Conservation (phyloP, 805 yeast species). For the Yarrowia divulgata region DNA sequence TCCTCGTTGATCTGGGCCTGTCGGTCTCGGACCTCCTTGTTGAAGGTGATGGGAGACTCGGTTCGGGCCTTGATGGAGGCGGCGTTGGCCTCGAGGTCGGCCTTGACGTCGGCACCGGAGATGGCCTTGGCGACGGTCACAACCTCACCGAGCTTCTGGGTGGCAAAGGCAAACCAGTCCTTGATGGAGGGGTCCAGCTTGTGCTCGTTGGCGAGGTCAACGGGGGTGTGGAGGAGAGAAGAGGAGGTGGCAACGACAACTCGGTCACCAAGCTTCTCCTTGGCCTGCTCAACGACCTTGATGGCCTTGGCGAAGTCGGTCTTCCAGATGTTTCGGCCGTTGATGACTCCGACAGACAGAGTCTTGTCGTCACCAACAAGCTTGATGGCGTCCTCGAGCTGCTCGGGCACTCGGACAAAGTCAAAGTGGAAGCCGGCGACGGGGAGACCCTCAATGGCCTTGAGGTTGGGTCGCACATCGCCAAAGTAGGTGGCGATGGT, state of each 20-base stretch:
- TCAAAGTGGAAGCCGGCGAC: conserved; percentile 97
- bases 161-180: conserved; percentile 98
- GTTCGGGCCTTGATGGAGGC: conserved; percentile 84
- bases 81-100: conserved; percentile 83
- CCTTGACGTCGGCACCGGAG: conserved; percentile 68
- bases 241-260: conserved; percentile 94
- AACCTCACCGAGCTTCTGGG: conserved; percentile 93
- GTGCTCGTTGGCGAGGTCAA: conserved; percentile 89
- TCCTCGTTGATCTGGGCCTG: conserved; percentile 69
- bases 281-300: conserved; percentile 79
- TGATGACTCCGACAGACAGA: conserved; percentile 95
- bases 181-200: conserved; percentile 90
- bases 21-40: conserved; percentile 88
- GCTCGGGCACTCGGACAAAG: conserved; percentile 95
- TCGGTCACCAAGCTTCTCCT: conserved; percentile 77
- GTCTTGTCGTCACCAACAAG: conserved; percentile 73
- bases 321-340: conserved; percentile 99
- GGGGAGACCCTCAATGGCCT: conserved; percentile 86
- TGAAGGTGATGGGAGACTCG: conserved; percentile 87
- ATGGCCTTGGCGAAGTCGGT: conserved; percentile 90
- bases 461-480: conserved; percentile 96
- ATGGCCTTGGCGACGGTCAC: conserved; percentile 88
- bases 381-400: conserved; percentile 80
- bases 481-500: conserved; percentile 94
- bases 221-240: conserved; percentile 97